Evolutionary conservation across 2,329 filamentous ascomycete genomes (phyloP).

Genomic region (Curvularia sp.): DNA sequence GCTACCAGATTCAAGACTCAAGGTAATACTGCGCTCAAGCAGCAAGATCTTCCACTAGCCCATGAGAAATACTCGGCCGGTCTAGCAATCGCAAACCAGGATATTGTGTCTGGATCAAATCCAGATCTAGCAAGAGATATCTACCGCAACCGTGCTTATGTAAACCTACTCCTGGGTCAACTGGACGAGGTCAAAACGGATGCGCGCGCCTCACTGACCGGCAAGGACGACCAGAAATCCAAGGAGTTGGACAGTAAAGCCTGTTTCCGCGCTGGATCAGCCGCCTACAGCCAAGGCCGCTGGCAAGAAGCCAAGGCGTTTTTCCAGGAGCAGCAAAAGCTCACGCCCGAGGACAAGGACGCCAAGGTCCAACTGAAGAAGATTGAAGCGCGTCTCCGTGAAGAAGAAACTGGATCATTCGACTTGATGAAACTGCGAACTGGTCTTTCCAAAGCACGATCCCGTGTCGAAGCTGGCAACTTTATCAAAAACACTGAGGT

Average conservation of each 20-base stretch:
- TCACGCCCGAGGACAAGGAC: conserved; percentile 48
- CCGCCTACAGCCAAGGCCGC: conserved; percentile 54
- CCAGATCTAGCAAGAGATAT: conserved; percentile 41
- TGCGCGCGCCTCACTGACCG: conserved; percentile 37
- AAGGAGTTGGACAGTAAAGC: conserved; percentile 52
- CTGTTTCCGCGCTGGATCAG: conserved; percentile 55
- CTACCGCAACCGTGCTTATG: conserved; percentile 45
- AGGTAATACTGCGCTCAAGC: conserved; percentile 42
- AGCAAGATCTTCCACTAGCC: conserved; percentile 49
- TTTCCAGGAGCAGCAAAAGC: conserved; percentile 42
- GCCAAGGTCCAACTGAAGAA: conserved; percentile 30
- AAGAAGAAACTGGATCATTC: conserved; percentile 53
- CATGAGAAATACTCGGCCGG: conserved; percentile 45
- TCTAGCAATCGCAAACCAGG: conserved; percentile 31
- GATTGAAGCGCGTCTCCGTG: conserved; percentile 34
- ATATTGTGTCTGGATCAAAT: conserved; percentile 21
- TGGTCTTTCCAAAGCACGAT: conserved; percentile 51
- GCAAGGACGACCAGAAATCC: conserved; percentile 34
- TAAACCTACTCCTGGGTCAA: conserved; percentile 40
- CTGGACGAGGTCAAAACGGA: conserved; percentile 43
- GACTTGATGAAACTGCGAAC: conserved; percentile 42
- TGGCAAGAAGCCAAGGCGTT: conserved; percentile 50
- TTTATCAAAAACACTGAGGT: conserved; percentile 55
- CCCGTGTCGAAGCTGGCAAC: conserved; percentile 58
- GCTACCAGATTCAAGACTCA: conserved; percentile 44